Evolutionary conservation across 768 basidiomycete genomes (phyloP), one percentile per base, ranked within the genome.

Genomic region (Leucosporidium yakuticum): DNA sequence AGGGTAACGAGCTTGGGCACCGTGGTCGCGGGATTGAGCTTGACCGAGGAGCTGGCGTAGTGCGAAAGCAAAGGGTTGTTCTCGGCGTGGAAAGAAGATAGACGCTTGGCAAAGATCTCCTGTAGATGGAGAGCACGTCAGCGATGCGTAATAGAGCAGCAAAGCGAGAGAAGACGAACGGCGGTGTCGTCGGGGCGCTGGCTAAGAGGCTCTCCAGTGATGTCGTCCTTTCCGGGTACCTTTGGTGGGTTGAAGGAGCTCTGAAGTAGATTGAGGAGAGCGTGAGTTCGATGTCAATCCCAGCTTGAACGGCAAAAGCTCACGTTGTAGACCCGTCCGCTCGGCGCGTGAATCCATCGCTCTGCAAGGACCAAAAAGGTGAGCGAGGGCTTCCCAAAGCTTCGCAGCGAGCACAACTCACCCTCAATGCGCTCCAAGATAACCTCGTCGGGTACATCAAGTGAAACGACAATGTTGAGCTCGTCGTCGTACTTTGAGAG

Each of bases 181-280:
- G 91, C 89, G 77, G 89, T 88, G 76, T 95, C 92, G 75, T 95
- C 92, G 21, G 90, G 88, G 32, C 92, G 84, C 74, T 88, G 89
- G n/a, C 83, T 85, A n/a, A 95, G 82, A 8, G 87, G 85, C 76
- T 95, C 91, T 31, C 90, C 91, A 0, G 92, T 94, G 63, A 85
- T 80, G 75, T 96, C 91, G 79, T 96, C 92, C 60, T 84, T 81
- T 1, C 93, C 91, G 8, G 85, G 81, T 2, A 88, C 84, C 73
- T 86, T 86, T 21, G 92, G 93, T 20, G 83, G 86, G 78, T 92
- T 95, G 79, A 91, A 95, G 12, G 87, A 86, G 59, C 70, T 73
- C 63, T 27, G 58, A 0, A 25, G 21, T 0, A 9, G 9, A 15
- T 17, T 23, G 32, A 2, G n/a, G n/a, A n/a, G n/a, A n/a, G n/a